phyloP scores from a whole-genome alignment of 768 basidiomycete genomes.

The Rhizopogon salebrosus region DNA sequence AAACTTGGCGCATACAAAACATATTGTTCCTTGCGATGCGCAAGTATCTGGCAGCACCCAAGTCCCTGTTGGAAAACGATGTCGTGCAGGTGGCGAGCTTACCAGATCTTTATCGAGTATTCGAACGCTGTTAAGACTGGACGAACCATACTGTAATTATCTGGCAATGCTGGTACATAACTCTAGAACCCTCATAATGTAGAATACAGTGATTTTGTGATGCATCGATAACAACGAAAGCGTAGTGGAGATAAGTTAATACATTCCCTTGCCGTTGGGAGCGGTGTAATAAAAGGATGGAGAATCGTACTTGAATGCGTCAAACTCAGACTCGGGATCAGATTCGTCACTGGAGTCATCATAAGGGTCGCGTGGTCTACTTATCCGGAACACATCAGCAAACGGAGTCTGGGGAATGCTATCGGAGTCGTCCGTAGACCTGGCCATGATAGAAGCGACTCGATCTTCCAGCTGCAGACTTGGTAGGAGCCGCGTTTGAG shows the following conservation, averaged over 20 bases:
- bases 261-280: conserved; percentile 35
- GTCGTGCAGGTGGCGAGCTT: conserved; percentile 86
- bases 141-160: neutral
- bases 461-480: conserved; percentile 67
- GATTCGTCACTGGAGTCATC: conserved; percentile 47
- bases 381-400: conserved; percentile 68
- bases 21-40: conserved; percentile 84
- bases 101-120: conserved; percentile 90
- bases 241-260: conserved; percentile 7
- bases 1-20: conserved; percentile 87
- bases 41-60: conserved; percentile 66
- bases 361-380: conserved; percentile 27
- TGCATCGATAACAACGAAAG: neutral
- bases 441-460: conserved; percentile 78
- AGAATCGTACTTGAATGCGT: conserved; percentile 63
- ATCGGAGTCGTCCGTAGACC: conserved; percentile 51
- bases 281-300: conserved; percentile 38
- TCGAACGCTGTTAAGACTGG: conserved; percentile 73
- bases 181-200: neutral
- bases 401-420: conserved; percentile 78
- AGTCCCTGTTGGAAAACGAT: conserved; percentile 60
- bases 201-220: neutral
- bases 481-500: conserved; percentile 35
- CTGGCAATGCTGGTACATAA: neutral
- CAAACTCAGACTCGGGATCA: conserved; percentile 31